phyloP scores from a whole-genome alignment of 441 rosid species.

The Aquilaria agallochum region DNA sequence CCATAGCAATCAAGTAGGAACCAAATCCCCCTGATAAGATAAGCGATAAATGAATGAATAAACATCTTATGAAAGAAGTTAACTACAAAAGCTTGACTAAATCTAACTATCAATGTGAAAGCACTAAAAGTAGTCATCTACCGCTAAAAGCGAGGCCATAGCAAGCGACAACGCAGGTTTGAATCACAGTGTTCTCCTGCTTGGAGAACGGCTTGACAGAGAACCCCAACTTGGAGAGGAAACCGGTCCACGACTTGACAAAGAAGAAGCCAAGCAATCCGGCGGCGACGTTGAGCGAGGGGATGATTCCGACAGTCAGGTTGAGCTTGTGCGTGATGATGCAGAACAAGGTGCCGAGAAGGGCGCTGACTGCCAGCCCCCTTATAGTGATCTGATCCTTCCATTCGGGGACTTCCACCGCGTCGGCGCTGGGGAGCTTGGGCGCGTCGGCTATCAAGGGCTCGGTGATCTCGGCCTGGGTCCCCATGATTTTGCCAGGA shows the following conservation, averaged over 20 bases:
- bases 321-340: conserved; percentile 88
- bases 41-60: conserved; percentile 9
- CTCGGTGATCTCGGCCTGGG: conserved; percentile 54
- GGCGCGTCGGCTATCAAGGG: conserved; percentile 32
- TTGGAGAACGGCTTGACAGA: conserved; percentile 63
- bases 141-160: conserved; percentile 93
- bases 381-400: conserved; percentile 81
- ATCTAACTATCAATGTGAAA: background rate
- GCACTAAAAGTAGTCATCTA: conserved; percentile 8
- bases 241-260: conserved; percentile 85
- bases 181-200: conserved; percentile 87
- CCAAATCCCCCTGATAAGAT: conserved; percentile 73
- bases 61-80: background rate
- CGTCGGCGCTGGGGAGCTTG: conserved; percentile 7
- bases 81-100: background rate
- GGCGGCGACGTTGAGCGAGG: conserved; percentile 84
- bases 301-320: conserved; percentile 85
- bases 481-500: conserved; percentile 38
- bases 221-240: conserved; percentile 54
- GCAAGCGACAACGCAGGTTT: conserved; percentile 92
- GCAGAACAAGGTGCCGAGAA: conserved; percentile 69
- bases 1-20: conserved; percentile 81
- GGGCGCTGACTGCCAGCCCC: conserved; percentile 64
- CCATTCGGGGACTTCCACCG: conserved; percentile 57
- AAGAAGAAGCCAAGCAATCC: conserved; percentile 91